Percentiles rank a stretch among this genome's conserved stretches.
phyloP scores from a whole-genome alignment of 2,329 filamentous ascomycete species.

The Aspergillus arachidicola region DNA sequence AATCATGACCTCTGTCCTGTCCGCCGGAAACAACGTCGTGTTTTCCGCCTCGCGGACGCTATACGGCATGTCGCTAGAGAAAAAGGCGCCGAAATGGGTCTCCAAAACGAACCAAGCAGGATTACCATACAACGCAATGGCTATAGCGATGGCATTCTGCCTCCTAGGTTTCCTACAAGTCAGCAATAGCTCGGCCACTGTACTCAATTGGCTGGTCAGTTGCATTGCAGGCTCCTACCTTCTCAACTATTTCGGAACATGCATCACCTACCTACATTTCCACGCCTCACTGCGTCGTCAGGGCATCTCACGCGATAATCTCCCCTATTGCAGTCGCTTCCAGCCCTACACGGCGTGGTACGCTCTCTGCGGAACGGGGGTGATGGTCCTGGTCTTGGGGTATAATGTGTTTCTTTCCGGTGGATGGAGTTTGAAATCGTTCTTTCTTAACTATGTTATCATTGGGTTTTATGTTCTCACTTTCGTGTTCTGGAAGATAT shows the following conservation, averaged over 20 bases:
- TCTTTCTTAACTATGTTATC: conserved; percentile 70
- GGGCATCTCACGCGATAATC: conserved; percentile 63
- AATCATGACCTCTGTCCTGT: conserved; percentile 66
- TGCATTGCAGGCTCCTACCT: conserved; percentile 32
- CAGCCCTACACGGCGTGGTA: conserved; percentile 74
- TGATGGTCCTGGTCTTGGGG: conserved; percentile 72
- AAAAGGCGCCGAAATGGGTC: conserved; percentile 56
- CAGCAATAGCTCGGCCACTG: conserved; percentile 62
- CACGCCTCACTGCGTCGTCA: conserved; percentile 67
- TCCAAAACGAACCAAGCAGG: conserved; percentile 59
- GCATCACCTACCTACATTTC: conserved; percentile 71
- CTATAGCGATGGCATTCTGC: conserved; percentile 64
- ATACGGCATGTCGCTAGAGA: conserved; percentile 66
- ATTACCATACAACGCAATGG: conserved; percentile 71
- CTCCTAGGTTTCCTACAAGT: conserved; percentile 74
- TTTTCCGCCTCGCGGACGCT: conserved; percentile 67
- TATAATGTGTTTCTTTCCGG: conserved; percentile 71
- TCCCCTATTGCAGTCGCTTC: conserved; percentile 68
- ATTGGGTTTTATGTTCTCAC: conserved; percentile 67
- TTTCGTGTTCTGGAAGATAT: conserved; percentile 68
- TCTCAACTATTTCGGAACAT: conserved; percentile 56
- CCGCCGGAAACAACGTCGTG: conserved; percentile 65
- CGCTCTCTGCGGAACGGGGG: conserved; percentile 60
- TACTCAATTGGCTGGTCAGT: conserved; percentile 52
- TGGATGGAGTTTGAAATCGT: conserved; percentile 65